A percentile compares a stretch with the other conserved stretches of the same genome.
Conservation (phyloP, 257 asterid species). For the Echium plantagineum region DNA sequence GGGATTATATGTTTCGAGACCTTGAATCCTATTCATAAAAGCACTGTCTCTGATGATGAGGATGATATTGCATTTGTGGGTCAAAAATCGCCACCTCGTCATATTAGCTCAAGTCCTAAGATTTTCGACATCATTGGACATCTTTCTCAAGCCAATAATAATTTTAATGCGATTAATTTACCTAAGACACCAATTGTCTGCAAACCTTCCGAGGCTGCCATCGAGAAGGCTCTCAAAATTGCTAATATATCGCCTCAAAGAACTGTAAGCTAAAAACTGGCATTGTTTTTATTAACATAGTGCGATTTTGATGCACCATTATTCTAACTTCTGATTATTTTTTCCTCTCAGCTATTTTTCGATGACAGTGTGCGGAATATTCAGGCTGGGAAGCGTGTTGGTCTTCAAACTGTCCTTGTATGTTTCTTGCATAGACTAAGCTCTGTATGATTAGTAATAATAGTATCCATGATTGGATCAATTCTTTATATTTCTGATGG, state of each 20-base stretch:
- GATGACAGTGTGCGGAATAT: constrained; percentile 84
- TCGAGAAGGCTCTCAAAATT: constrained; percentile 57
- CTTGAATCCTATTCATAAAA: constrained; percentile 63
- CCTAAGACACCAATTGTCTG: constrained; percentile 88
- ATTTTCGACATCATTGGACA: constrained; percentile 79
- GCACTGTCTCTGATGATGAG: constrained; percentile 60
- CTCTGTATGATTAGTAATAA: no score
- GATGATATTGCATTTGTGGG: constrained; percentile 73
- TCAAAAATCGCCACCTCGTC: constrained; percentile 11
- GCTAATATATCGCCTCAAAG: constrained; percentile 71
- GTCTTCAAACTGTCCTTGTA: constrained; percentile 82
- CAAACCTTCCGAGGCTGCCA: constrained; percentile 78
- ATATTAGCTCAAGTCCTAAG: constrained; percentile 13
- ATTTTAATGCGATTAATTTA: constrained; percentile 22
- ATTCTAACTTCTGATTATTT: neutral
- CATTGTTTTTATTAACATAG: neutral
- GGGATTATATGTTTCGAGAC: constrained; percentile 95
- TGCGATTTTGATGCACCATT: neutral
- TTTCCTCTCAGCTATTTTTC: constrained; percentile 56
- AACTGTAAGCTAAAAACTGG: constrained; percentile 41
- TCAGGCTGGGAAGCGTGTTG: constrained; percentile 77
- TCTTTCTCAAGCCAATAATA: constrained; percentile 46
- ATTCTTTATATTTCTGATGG: neutral
- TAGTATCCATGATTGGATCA: neutral
- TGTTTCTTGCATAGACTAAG: constrained; percentile 1